Percentiles rank a stretch among this genome's conserved stretches.
These are phyloP conservation scores for Beta corolliflora DNA, from an alignment of 179 eudicot species.

Conservation along the genomic window DNA sequence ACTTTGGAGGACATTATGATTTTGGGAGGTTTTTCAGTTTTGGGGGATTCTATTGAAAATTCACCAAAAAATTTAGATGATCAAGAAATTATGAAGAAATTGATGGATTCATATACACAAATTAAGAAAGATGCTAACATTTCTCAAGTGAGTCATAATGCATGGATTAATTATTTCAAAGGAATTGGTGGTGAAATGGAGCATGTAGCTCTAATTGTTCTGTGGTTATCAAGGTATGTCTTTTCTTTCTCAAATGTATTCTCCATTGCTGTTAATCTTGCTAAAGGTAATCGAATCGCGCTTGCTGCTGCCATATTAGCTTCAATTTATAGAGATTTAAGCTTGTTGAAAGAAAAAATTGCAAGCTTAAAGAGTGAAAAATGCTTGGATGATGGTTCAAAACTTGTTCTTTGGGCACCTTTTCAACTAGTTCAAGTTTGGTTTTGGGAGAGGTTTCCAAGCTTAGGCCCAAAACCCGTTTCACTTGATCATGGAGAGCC, in stretches of 20 bases:
- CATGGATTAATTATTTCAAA: conserved; percentile 4
- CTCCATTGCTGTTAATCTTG: conserved; percentile 38
- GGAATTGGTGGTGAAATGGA: conserved; percentile 10
- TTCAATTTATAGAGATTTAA: conserved; percentile 36
- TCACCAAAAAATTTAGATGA: not conserved
- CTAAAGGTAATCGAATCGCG: conserved; percentile 26
- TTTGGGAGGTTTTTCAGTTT: conserved; percentile 4
- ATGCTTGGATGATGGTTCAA: not conserved
- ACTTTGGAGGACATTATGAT: conserved; percentile 9
- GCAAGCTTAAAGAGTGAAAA: not conserved
- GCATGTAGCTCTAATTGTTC: not conserved
- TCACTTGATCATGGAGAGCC: conserved; percentile 6
- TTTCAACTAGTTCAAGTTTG: conserved; percentile 40
- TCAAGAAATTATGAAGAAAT: not conserved
- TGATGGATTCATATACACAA: not conserved
- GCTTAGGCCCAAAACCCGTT: conserved; percentile 27
- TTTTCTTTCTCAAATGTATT: conserved; percentile 9
- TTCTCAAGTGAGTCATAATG: not conserved
- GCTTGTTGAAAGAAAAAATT: conserved; percentile 26
- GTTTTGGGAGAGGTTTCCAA: conserved; percentile 49
- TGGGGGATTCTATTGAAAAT: not conserved
- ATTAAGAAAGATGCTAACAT: not conserved
- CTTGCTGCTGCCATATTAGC: not conserved
- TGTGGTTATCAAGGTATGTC: conserved; percentile 9
- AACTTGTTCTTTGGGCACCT: conserved; percentile 22